Evolutionary conservation across 75 land plant genomes (phyloP), one percentile per base, ranked within the genome.

Genomic region (Isoetes taiwanensis): DNA sequence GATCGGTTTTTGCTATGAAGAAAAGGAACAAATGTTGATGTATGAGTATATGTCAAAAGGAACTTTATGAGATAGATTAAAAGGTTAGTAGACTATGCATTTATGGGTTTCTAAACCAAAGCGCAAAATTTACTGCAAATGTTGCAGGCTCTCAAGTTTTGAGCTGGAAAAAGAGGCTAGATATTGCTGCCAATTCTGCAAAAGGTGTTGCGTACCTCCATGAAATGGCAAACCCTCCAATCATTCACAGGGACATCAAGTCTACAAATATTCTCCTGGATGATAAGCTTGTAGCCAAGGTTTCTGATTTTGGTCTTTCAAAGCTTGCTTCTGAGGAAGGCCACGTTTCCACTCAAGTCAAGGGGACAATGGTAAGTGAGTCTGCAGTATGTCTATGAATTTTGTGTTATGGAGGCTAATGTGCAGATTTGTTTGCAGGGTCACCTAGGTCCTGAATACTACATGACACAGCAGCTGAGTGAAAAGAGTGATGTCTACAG

Each of bases 391-490:
- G n/a, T n/a, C n/a, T n/a, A n/a, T n/a, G n/a, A n/a, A n/a, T n/a
- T n/a, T n/a, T n/a, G n/a, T n/a, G n/a, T n/a, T n/a, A n/a, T n/a
- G n/a, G n/a, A n/a, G n/a, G n/a, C n/a, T n/a, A n/a, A n/a, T n/a
- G n/a, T n/a, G n/a, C n/a, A n/a, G n/a, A n/a, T n/a, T n/a, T n/a
- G n/a, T n/a, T n/a, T n/a, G 24, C 72, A 89, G 96, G 96, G 96
- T n/a, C 85, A 89, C 52, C 73, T 89, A 30, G 96, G 85, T 81
- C 96, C 96, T 6, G 90, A 89, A 54, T 89, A 89, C 65, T 89
- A 76, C 58, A 76, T 75, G 77, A 79, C 83, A 10, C 90, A 89
- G 67, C 76, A 79, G 58, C 58, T 89, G 4, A 82, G 79, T 2
- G 90, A 72, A 16, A 89, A 81, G 66, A 85, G 90, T 56, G 96